Percentiles rank a stretch among this genome's conserved stretches.
Evolutionary conservation across 306 rosid genomes (phyloP).

Genomic region (Medicago truncatula): MtrunA17r5.0-ANR NC_053045.1:55837501-55838000

Average conservation of each 20-base stretch:
- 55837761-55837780: constrained; percentile 96
- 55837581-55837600: constrained; percentile 98
- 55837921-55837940: constrained; percentile 93
- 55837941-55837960: constrained; percentile 89
- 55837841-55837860: constrained; percentile 92
- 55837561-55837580: constrained; percentile 99
- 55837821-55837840: constrained; percentile 97
- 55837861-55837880: constrained; percentile 96
- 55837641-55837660: constrained; percentile 96
- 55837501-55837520: constrained; percentile 98
- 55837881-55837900: constrained; percentile 88
- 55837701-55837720: constrained; percentile 96
- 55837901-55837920: constrained; percentile 92
- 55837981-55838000: constrained; percentile 94
- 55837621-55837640: constrained; percentile 95
- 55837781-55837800: constrained; percentile 98
- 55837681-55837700: constrained; percentile 90
- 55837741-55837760: constrained; percentile 98
- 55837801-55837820: constrained; percentile 91
- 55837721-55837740: constrained; percentile 87
- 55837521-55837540: constrained; percentile 95
- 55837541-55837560: constrained; percentile 98
- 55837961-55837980: constrained; percentile 91
- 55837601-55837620: constrained; percentile 93
- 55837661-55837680: constrained; percentile 98